Evolutionary conservation across 192 early-diverging fungal species (phyloP).

Genomic region (Jimgerdemannia lactiflua): DNA sequence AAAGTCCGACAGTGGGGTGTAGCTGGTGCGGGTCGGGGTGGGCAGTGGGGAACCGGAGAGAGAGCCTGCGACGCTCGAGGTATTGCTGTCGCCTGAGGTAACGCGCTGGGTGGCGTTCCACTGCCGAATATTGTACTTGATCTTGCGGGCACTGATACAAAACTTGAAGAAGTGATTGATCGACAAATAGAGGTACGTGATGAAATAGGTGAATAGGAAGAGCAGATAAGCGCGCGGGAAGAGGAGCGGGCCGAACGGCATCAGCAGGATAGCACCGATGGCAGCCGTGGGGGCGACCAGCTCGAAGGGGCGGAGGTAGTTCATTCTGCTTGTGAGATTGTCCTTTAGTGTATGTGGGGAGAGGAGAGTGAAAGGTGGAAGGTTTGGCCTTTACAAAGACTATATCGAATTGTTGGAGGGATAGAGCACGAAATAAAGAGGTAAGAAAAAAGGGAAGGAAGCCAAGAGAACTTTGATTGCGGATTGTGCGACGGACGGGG

Average conservation of each 20-base stretch:
- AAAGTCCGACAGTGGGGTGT: background rate
- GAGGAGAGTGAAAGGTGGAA: too few species aligned
- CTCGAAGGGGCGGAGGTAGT: constrained; percentile 24
- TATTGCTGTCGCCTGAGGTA: background rate
- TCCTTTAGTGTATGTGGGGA: too few species aligned
- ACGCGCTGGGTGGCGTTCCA: constrained; percentile 27
- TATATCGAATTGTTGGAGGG: too few species aligned
- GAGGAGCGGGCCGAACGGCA: constrained; percentile 42
- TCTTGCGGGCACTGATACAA: constrained; percentile 33
- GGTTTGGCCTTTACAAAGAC: too few species aligned
- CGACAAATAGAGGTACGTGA: constrained; percentile 38
- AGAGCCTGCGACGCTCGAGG: background rate
- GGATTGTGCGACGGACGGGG: too few species aligned
- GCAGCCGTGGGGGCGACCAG: constrained; percentile 41
- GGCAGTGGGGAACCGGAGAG: background rate
- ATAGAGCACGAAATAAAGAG: too few species aligned
- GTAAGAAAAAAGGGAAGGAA: too few species aligned
- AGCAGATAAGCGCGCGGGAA: constrained; percentile 38
- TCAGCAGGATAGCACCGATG: constrained; percentile 28
- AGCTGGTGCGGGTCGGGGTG: constrained; percentile 1
- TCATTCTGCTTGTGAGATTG: too few species aligned
- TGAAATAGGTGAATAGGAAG: constrained; percentile 42
- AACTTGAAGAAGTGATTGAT: constrained; percentile 49
- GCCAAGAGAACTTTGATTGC: too few species aligned
- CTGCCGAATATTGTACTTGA: constrained; percentile 33